These are phyloP conservation scores for Patellifolia procumbens DNA, from an alignment of 179 eudicot species.

Conservation along the genomic window DNA sequence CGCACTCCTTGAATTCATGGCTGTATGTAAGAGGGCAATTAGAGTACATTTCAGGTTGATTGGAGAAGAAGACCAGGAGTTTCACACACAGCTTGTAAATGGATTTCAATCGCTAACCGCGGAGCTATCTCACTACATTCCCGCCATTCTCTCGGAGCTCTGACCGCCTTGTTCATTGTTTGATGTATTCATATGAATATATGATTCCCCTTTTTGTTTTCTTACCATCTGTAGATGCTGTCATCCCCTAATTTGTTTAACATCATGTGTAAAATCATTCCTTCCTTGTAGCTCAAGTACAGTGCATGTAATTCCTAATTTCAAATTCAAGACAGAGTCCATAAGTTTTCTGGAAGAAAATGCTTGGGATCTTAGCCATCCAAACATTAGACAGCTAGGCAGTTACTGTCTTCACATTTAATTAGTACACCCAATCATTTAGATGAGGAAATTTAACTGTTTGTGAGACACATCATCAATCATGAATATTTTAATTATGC, in stretches of 20 bases:
- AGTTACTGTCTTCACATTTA: too few species aligned
- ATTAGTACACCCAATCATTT: too few species aligned
- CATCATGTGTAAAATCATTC: slow-evolving; percentile 8
- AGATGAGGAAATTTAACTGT: too few species aligned
- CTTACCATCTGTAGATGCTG: slow-evolving; percentile 1
- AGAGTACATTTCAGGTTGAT: slow-evolving; percentile 94
- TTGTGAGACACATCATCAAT: too few species aligned
- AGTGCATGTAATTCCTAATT: background rate
- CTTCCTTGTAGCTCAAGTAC: background rate
- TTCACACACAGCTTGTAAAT: slow-evolving; percentile 95
- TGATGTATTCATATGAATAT: slow-evolving; percentile 21
- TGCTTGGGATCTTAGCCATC: too few species aligned
- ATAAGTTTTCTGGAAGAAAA: background rate
- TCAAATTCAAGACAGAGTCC: background rate
- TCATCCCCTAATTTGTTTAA: slow-evolving; percentile 2
- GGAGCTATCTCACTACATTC: slow-evolving; percentile 94
- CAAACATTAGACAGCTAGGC: too few species aligned
- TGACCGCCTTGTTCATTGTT: slow-evolving; percentile 20
- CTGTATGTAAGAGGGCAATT: slow-evolving; percentile 98
- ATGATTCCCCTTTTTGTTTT: background rate
- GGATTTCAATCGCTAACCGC: slow-evolving; percentile 99
- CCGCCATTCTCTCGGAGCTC: slow-evolving; percentile 97
- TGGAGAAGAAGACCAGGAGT: slow-evolving; percentile 99
- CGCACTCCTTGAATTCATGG: slow-evolving; percentile 98
- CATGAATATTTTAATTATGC: too few species aligned